These are phyloP conservation scores for Elongisporangium senticosum DNA, from an alignment of 352 stramenopile genomes.

Conservation along the genomic window DNA sequence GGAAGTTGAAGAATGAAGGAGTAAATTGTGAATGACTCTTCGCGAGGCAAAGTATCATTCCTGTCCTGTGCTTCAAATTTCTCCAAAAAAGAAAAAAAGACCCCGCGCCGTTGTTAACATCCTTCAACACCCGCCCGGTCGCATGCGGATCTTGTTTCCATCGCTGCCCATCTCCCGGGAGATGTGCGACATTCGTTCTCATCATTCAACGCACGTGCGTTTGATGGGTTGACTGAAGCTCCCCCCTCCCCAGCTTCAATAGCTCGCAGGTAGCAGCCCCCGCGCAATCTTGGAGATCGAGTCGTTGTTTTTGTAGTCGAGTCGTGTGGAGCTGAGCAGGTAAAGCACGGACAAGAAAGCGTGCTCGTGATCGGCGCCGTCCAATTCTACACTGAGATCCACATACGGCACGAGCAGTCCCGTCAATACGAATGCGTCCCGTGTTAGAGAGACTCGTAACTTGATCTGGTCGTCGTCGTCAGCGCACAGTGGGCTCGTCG, in stretches of 20 bases:
- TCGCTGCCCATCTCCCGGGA: background rate
- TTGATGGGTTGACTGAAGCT: background rate
- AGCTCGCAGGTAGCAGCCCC: constrained; percentile 20
- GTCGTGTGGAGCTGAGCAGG: constrained; percentile 29
- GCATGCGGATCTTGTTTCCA: background rate
- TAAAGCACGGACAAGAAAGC: constrained; percentile 52
- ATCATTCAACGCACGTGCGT: background rate
- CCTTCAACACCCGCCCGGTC: background rate
- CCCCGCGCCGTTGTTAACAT: background rate
- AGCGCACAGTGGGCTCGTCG: background rate
- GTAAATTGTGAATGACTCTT: background rate
- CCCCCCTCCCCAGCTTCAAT: background rate
- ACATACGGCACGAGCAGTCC: constrained; percentile 60
- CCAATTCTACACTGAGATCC: constrained; percentile 48
- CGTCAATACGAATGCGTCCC: constrained; percentile 53
- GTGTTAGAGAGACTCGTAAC: constrained; percentile 26
- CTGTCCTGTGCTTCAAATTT: background rate
- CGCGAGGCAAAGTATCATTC: background rate
- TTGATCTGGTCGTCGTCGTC: constrained; percentile 13
- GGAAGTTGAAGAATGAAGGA: background rate
- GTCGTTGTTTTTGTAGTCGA: constrained; percentile 32
- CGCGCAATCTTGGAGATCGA: constrained; percentile 42
- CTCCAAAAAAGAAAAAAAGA: background rate
- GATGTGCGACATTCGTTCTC: background rate
- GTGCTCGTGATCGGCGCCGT: constrained; percentile 43